A percentile compares a stretch with the other conserved stretches of the same genome.
Conservation (phyloP, 1,284 basidiomycete species). For the Schizopora paradoxa region DNA sequence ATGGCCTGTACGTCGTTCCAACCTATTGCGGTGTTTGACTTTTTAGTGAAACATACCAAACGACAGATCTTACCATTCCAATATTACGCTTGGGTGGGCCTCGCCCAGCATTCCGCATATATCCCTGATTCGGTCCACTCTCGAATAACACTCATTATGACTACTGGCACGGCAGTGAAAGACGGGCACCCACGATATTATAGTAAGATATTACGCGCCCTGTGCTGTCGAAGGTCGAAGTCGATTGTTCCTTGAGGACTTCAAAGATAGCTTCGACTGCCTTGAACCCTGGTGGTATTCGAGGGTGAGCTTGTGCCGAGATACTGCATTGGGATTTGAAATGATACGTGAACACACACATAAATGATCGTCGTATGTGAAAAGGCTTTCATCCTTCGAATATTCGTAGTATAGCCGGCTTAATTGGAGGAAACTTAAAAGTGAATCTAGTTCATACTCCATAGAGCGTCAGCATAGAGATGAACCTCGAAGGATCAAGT, state of each 20-base stretch:
- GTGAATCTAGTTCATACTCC: conserved; percentile 25
- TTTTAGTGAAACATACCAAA: not conserved
- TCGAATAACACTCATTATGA: not conserved
- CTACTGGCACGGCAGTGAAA: not conserved
- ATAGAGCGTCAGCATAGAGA: conserved; percentile 6
- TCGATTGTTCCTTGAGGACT: conserved; percentile 24
- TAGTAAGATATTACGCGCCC: conserved; percentile 6
- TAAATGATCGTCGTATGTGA: conserved; percentile 21
- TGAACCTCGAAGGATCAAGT: not conserved
- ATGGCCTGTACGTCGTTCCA: conserved; percentile 10
- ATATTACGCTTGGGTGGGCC: conserved; percentile 8
- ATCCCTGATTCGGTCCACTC: conserved; percentile 10
- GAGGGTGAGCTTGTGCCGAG: too few relatives aligned
- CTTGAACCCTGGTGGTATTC: conserved; percentile 21
- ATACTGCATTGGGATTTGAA: not conserved
- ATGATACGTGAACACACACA: conserved; percentile 1
- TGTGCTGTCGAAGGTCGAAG: conserved; percentile 21
- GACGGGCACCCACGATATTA: not conserved
- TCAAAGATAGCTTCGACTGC: conserved; percentile 23
- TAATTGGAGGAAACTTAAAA: conserved; percentile 25
- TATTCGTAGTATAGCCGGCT: conserved; percentile 21
- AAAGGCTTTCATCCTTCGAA: conserved; percentile 18
- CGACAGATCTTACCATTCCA: not conserved
- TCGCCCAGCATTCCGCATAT: conserved; percentile 5
- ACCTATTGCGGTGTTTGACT: not conserved